These are phyloP conservation scores for Auriscalpium vulgare DNA, from an alignment of 768 basidiomycete genomes.

Conservation along the genomic window DNA sequence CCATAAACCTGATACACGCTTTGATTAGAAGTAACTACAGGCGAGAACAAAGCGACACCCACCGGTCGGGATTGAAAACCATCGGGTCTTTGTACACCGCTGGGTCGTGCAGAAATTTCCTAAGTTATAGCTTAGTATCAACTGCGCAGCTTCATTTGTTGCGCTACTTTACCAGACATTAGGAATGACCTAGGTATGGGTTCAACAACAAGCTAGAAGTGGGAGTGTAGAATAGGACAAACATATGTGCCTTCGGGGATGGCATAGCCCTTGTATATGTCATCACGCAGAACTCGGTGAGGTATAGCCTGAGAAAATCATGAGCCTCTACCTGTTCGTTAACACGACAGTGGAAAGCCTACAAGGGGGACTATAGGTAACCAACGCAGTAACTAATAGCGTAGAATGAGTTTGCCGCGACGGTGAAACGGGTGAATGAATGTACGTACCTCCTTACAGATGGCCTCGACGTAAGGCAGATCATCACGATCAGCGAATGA, in stretches of 20 bases:
- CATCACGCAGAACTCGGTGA: not conserved
- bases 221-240: not conserved
- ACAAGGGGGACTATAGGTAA: not conserved
- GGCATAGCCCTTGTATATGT: not conserved
- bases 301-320: not conserved
- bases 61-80: not conserved
- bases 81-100: not conserved
- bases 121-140: not conserved
- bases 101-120: not conserved
- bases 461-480: not conserved
- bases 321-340: not conserved
- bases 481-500: slow-evolving; percentile 10
- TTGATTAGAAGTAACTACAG: too few relatives aligned
- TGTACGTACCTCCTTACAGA: not conserved
- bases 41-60: not conserved
- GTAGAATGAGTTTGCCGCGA: not conserved
- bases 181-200: not conserved
- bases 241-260: not conserved
- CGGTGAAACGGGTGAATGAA: not conserved
- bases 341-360: not conserved
- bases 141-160: too few relatives aligned
- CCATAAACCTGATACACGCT: not conserved
- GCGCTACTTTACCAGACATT: not conserved
- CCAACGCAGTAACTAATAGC: not conserved
- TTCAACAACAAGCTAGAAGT: not conserved